Conservation (phyloP, 805 yeast species). For the Candida qinlingensis region DNA sequence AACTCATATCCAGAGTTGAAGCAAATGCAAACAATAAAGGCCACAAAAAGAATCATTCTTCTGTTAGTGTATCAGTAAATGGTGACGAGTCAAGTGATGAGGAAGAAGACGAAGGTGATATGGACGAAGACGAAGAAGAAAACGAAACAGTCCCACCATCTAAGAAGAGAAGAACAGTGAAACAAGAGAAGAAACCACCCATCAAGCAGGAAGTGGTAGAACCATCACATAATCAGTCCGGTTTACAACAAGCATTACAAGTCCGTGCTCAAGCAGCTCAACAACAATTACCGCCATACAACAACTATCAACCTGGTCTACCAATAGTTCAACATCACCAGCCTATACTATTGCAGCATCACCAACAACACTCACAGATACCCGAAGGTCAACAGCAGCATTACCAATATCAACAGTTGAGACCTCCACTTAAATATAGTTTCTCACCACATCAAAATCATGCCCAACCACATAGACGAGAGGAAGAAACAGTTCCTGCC, state of each 20-base stretch:
- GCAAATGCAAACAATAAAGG: neutral
- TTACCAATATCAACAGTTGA: constrained; percentile 4
- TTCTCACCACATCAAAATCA: neutral
- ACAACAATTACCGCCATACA: neutral
- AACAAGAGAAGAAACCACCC: neutral
- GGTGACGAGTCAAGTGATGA: constrained; percentile 12
- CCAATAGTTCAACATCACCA: constrained; percentile 7
- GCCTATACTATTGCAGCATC: constrained; percentile 5
- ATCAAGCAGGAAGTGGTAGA: neutral
- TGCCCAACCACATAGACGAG: neutral
- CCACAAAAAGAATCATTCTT: constrained; percentile 13
- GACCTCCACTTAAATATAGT: neutral
- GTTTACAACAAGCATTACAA: constrained; percentile 1
- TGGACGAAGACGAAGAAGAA: constrained; percentile 11
- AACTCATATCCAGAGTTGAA: constrained; percentile 29
- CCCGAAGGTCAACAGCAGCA: constrained; percentile 7
- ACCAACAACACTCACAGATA: constrained; percentile 1
- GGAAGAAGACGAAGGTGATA: constrained; percentile 16
- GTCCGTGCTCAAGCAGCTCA: constrained; percentile 5
- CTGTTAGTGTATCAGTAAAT: constrained; percentile 14
- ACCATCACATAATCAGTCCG: neutral
- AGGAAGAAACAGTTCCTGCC: constrained; percentile 3
- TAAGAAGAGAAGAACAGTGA: constrained; percentile 6
- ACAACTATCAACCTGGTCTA: constrained; percentile 6
- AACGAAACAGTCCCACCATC: constrained; percentile 5